Evolutionary conservation across 176 grass and related monocot genomes (phyloP), one percentile per base, ranked within the genome.

Genomic region (Tuctoria greenei): DNA sequence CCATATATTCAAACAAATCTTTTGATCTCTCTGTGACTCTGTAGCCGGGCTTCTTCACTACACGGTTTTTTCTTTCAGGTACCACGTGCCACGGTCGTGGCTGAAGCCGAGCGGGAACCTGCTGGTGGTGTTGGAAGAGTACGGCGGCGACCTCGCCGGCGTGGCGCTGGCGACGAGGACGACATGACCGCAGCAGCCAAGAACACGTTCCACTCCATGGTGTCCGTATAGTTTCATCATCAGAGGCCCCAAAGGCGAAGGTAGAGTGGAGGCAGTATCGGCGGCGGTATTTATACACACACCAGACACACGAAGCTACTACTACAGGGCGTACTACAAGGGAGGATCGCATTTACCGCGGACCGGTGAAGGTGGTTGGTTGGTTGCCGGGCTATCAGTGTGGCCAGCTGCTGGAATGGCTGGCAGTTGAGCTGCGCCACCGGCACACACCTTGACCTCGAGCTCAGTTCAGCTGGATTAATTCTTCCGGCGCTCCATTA

Each of bases 1-100:
- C n/a, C n/a, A n/a, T n/a, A n/a, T n/a, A n/a, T n/a, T n/a, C n/a
- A n/a, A n/a, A n/a, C n/a, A n/a, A n/a, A n/a, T n/a, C n/a, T n/a
- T n/a, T n/a, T n/a, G n/a, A n/a, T n/a, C n/a, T n/a, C n/a, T n/a
- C 8, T 56, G 52, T 47, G 0, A 16, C 17, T 49, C 17, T 49
- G 15, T 18, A 11, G 55, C 9, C 1, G 4, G 36, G 5, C 12
- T 73, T 40, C 14, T n/a, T n/a, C n/a, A 17, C 46, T 49, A 17
- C 16, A 45, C 10, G 21, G 18, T 35, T 44, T 50, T 5, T 11
- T 18, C 21, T 6, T 11, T 64, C 76, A 92, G 90, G 90, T 93
- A 93, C 75, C 91, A 93, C n/a, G 87, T 93, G 49, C 91, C 91
- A 15, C 81, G 87, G 13, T 93, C 91, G 15, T 93, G 91, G 91